Evolutionary conservation across 2,329 filamentous ascomycete genomes (phyloP), one percentile per base, ranked within the genome.

Genomic region (Arthrobotrys sphaeroides): DNA sequence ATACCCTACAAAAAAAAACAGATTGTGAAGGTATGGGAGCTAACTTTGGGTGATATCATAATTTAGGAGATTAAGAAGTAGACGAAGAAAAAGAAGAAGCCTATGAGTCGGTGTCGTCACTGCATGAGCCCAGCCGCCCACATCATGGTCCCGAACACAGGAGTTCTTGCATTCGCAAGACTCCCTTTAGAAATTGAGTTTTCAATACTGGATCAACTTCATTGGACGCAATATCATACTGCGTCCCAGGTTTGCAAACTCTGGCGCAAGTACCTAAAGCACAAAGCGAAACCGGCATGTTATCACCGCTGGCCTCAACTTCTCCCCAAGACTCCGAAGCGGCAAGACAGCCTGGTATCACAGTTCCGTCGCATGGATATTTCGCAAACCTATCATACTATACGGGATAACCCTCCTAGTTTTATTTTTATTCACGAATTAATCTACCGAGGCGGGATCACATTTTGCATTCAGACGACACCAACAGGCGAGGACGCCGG

Each of bases 211-310:
- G 67, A 72, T n/a, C 59, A 72, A 13, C 47, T 72, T 7, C 67
- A 72, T 16, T 72, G 67, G 67, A 64, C 67, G 31, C 67, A 72
- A 33, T 65, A 72, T 43, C 67, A 72, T 24, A 72, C 49, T 7
- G 67, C 47, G 49, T 72, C 59, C 2, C 67, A 72, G 40, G 67
- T 72, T 1, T 72, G 67, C 28, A 72, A 72, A 16, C 5, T 64
- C 38, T 72, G 67, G 67, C 57, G 67, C 18, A 65, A 51, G 33
- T 65, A 72, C 24, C 49, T 72, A 10, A 31, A 43, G 9, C 67
- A 40, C 38, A 72, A 72, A n/a, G 47, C 45, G 10, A 72, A 72
- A 36, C 49, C 59, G n/a, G 28, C 22, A 10, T 72, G 67, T 31
- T 72, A 72, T 28, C 67, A 72, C n/a, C 59, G 38, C 5, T 72